Evolutionary conservation across 2,329 filamentous ascomycete genomes (phyloP).

Genomic region (Xylaria arbuscula): DNA sequence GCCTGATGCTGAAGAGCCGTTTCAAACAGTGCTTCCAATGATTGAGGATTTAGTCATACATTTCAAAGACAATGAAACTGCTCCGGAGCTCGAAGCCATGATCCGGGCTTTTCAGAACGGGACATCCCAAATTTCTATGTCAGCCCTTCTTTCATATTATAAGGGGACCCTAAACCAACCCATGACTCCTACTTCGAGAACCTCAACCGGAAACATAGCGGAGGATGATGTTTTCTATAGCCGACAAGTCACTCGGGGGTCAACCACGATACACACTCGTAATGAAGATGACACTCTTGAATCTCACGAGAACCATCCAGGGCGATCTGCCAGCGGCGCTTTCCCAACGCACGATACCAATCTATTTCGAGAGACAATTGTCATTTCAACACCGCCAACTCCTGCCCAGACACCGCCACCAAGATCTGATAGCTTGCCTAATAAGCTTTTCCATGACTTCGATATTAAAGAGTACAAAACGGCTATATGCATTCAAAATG

Average conservation of each 20-base stretch:
- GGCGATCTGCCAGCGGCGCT: conserved; percentile 21
- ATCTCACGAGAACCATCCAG: conserved; percentile 42
- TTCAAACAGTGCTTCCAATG: conserved; percentile 62
- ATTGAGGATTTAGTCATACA: conserved; percentile 68
- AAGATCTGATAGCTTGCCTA: conserved; percentile 31
- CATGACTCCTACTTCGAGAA: conserved; percentile 19
- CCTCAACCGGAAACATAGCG: conserved; percentile 18
- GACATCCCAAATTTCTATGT: conserved; percentile 48
- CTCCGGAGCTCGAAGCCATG: conserved; percentile 59
- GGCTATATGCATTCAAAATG: conserved; percentile 67
- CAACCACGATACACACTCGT: conserved; percentile 38
- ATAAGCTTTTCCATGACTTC: conserved; percentile 60
- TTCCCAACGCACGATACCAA: conserved; percentile 24
- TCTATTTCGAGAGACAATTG: conserved; percentile 29
- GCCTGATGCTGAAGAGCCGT: conserved; percentile 41
- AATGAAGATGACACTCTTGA: conserved; percentile 63
- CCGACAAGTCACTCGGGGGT: conserved; percentile 29
- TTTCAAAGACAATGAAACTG: conserved; percentile 58
- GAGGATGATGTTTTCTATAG: conserved; percentile 26
- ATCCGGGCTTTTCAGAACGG: conserved; percentile 60
- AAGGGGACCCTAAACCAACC: conserved; percentile 25
- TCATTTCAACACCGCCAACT: conserved; percentile 53
- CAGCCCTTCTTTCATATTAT: conserved; percentile 35
- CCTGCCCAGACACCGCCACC: conserved; percentile 57
- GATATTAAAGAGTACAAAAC: conserved; percentile 56